phyloP scores from a whole-genome alignment of 352 stramenopile species.

The Globisporangium takayamanum region DNA sequence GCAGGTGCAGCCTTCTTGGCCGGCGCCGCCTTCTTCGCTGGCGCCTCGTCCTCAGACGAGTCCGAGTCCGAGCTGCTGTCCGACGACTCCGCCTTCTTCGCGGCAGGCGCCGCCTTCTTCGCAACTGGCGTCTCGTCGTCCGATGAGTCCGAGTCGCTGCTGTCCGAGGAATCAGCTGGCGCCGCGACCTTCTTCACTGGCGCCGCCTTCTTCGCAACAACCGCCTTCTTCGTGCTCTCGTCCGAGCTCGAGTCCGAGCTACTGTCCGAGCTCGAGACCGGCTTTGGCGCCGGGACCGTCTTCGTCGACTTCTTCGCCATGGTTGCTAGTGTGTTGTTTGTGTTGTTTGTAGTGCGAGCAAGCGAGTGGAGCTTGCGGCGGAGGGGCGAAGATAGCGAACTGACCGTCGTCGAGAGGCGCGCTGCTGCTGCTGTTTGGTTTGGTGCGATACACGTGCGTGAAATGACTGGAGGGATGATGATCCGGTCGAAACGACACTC shows the following conservation, averaged over 20 bases:
- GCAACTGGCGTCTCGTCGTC: slow-evolving; percentile 16
- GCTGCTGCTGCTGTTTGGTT: neutral
- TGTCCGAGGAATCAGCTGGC: slow-evolving; percentile 6
- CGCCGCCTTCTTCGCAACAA: slow-evolving; percentile 10
- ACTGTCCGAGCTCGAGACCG: slow-evolving; percentile 25
- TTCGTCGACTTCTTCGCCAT: slow-evolving; percentile 39
- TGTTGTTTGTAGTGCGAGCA: slow-evolving; percentile 1
- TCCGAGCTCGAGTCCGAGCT: slow-evolving; percentile 37
- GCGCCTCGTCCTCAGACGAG: slow-evolving; percentile 25
- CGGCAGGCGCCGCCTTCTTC: slow-evolving; percentile 20
- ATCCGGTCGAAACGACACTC: slow-evolving; percentile 7
- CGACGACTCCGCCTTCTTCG: neutral
- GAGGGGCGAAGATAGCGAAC: slow-evolving; percentile 14
- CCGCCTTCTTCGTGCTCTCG: slow-evolving; percentile 34
- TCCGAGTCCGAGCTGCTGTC: slow-evolving; percentile 29
- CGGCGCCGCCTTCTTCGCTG: neutral
- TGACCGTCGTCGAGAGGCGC: slow-evolving; percentile 8
- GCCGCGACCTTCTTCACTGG: slow-evolving; percentile 7
- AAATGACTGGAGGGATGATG: neutral
- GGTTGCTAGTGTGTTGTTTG: slow-evolving; percentile 2
- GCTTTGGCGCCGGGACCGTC: slow-evolving; percentile 20
- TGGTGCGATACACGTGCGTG: slow-evolving; percentile 1
- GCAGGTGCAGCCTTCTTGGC: slow-evolving; percentile 24
- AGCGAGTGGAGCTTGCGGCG: slow-evolving; percentile 1
- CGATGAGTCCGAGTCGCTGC: slow-evolving; percentile 44